Base-by-base conservation (phyloP, 2,329 filamentous ascomycete genomes). In the Fusarium gaditjirri region DNA sequence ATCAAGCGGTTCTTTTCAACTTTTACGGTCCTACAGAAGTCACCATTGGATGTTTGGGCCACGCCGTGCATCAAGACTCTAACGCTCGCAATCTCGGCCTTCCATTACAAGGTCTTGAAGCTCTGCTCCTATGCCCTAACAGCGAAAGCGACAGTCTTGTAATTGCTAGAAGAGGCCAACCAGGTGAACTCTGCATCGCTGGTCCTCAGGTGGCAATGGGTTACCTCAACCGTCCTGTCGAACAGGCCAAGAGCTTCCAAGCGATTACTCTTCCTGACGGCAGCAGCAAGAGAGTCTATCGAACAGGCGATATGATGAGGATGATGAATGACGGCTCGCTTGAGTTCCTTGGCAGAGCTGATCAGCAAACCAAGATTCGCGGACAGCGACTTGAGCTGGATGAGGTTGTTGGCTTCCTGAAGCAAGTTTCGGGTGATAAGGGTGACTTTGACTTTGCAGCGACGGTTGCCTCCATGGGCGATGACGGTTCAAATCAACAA, bases 241-340 rank as follows among this genome's bases (percentile, higher is more conserved):
- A 71, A 16, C 54, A 71, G 14, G 39, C 68, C 7, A 71, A 64
- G 47, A 50, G 52, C 23, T 71, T 71, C 39, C 56, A 71, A 7
- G 33, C 35, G 0, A 46, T 61, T 3, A 11, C 31, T 2, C 10
- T 59, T 0, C 17, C 47, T 0, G 43, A 25, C 0, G 63, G 57
- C 8, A 39, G 2, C 0, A 61, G 25, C 1, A 56, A 33, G 25
- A 68, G 62, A 13, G 21, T 71, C 17, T 71, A 71, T 19, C 47
- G 57, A 27, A 71, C 68, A 4, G 68, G 68, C 1, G 68, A 71
- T 21, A 71, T 71, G 56, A 71, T 71, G 68, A 57, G 68, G 13
- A 71, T 71, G 68, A 71, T 71, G 68, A 27, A 68, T 1, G 68
- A 71, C 0, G 68, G 68, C 0, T 35, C 68, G 1, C 47, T 71